Conservation (phyloP, 2,329 filamentous ascomycete genomes). For the Trematosphaeria pertusa region DNA sequence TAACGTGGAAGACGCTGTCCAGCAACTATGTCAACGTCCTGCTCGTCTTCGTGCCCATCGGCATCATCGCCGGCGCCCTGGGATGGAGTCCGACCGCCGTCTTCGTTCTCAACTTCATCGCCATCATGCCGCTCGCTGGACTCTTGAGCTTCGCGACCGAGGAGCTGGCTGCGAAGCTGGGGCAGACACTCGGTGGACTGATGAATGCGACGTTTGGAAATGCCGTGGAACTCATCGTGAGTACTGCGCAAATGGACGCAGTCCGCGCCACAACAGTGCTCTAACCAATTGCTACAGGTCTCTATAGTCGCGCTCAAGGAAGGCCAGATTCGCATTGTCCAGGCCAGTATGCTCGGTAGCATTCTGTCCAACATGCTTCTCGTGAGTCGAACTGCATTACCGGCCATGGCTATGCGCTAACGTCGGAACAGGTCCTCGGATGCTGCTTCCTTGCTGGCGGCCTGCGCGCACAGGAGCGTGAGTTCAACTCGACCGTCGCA, state of each 20-base stretch:
- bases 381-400: slow-evolving; percentile 46
- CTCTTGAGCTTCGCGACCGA: slow-evolving; percentile 80
- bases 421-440: slow-evolving; percentile 53
- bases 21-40: slow-evolving; percentile 71
- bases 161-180: slow-evolving; percentile 74
- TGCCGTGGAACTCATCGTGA: slow-evolving; percentile 78
- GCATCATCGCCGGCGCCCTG: slow-evolving; percentile 70
- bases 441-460: slow-evolving; percentile 62
- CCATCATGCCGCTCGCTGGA: slow-evolving; percentile 77
- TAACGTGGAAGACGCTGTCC: slow-evolving; percentile 52
- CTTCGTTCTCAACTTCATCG: slow-evolving; percentile 81
- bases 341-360: slow-evolving; percentile 95
- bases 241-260: slow-evolving; percentile 11
- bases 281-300: slow-evolving; percentile 63
- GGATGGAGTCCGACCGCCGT: slow-evolving; percentile 71
- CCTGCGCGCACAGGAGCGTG: slow-evolving; percentile 51
- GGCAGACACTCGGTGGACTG: slow-evolving; percentile 75
- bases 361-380: slow-evolving; percentile 94
- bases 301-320: slow-evolving; percentile 89
- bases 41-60: slow-evolving; percentile 76
- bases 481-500: slow-evolving; percentile 77
- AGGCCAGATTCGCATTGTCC: slow-evolving; percentile 92
- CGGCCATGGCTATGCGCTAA: slow-evolving; percentile 57
- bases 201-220: slow-evolving; percentile 82
- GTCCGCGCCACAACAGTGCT: slow-evolving; percentile 4